Base-by-base conservation (phyloP, 75 land plant species). In the Gnetum montanum region DNA sequence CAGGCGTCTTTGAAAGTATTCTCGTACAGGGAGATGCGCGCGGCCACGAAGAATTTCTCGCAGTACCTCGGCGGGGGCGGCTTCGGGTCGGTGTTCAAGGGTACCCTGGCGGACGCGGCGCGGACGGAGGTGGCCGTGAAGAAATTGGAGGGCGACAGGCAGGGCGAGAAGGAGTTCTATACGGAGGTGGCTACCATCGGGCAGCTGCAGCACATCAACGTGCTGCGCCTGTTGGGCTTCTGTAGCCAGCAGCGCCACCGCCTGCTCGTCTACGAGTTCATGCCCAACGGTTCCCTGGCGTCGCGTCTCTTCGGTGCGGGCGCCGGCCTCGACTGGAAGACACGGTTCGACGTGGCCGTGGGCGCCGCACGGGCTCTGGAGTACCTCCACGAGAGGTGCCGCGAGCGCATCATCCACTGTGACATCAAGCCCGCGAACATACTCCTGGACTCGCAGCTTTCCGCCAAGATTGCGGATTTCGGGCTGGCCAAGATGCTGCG, bases 321-420 rank as follows among this genome's bases (percentile, higher is more conserved):
- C 6, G 10, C 48, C n/a, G 11, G 3, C 7, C 10, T 46, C 10
- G 24, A 19, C 10, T 81, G 81, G 80, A 36, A 29, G 8, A 55
- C 25, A 1, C 59, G 90, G 26, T 18, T 61, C 1, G 23, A 67
- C 20, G 70, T 86, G 4, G 80, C 75, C 2, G 19, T 70, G 1
- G 82, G 70, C 0, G 53, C 71, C 13, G 86, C 91, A 11, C 60
- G 69, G 38, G 91, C 86, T 27, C 56, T 86, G 1, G 28, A 55
- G 27, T 84, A 84, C 51, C 30, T 84, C 12, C 87, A 84, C 45
- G 80, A 79, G 54, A 80, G 76, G 27, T 73, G 80, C 55, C 49
- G 57, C 30, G 59, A 65, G 4, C 71, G 61, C 41, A 79, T 86
- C 68, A 75, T 82, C 13, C 91, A 86, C 51, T 79, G 86, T 37